Evolutionary conservation across 1,284 basidiomycete species (phyloP), one percentile per base, ranked within the genome.

Genomic region (Flammula alnicola): DNA sequence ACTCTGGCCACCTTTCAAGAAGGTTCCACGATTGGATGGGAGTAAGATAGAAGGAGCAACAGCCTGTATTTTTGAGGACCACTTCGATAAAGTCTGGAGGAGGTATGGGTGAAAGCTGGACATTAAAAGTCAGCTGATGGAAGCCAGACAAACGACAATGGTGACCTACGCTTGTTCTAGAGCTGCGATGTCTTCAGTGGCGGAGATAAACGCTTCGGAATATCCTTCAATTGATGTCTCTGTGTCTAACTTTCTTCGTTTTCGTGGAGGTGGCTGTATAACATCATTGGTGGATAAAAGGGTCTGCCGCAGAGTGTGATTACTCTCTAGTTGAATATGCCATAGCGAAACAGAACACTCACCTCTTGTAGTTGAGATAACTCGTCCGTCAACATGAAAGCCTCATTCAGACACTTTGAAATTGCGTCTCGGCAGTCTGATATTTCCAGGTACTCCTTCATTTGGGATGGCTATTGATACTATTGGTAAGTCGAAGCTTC

Each of bases 51-150:
- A 83, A 5, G 89, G 85, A 0, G 92, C 83, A 4, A 95, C 93
- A 0, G 93, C 90, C 62, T 95, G 91, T 38, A 97, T 90, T 72
- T 97, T 98, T 27, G 87, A 79, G 5, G 91, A 94, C 95, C 95
- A 98, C 71, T 97, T 97, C 40, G 79, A 73, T 14, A 98, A 77
- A 1, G 91, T 93, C 49, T 84, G 82, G 31, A 93, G 67, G 11
- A 91, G 74, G 57, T 86, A 74, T 1, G 83, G 77, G 61, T 93
- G 91, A 45, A 81, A 81, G 30, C 84, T 87, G 8, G 25, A 22
- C 14, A 32, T 23, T 12, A 12, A 4, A 35, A 45, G 25, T 40
- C 25, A 23, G 39, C 33, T 25, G 37, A 30, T 4, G 9, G 20
- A 12, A 7, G 32, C 22, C 9, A 37, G 12, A 23, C 40, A 42